Evolutionary conservation across 441 rosid species (phyloP), one percentile per base, ranked within the genome.

Genomic region (Adansonia rubrostipa): DNA sequence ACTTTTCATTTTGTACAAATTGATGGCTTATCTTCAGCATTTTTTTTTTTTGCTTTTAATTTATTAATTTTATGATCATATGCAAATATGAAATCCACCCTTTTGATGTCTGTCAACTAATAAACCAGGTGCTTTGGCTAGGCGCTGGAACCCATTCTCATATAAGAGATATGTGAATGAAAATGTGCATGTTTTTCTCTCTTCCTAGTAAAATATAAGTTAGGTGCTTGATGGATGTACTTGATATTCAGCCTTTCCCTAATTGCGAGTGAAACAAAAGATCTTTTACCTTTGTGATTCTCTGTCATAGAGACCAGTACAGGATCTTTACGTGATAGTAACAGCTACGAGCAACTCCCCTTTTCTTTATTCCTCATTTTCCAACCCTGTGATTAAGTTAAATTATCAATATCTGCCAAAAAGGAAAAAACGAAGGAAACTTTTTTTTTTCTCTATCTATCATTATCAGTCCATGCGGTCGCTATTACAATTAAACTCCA

Each of bases 1-100:
- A 6, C 61, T 75, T 80, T 81, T 24, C 70, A 40, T 75, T 82
- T 83, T 80, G 89, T 84, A 80, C 80, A 82, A 78, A 76, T 66
- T 61, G 77, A 78, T 77, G 48, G 79, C 4, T 9, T 20, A 79
- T 62, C 64, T 15, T 57, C 33, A 19, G 66, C 51, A 42, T 64
- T 36, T 78, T 71, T 61, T 78, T 71, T 61, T 28, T 28, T 28
- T 28, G 33, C 2, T 28, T 28, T 28, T 28, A 28, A 28, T 28
- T 28, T 28, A 28, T 28, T 28, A 28, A 19, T 60, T 36, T 53
- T 19, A 47, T 76, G 14, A 47, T 68, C 48, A 8, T 47, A 76
- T 83, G 86, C 82, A 80, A 71, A 83, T 84, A 83, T 64, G 78
- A 82, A 77, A 40, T 75, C 72, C 56, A 51, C 74, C 70, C 56